phyloP scores from a whole-genome alignment of 2,329 filamentous ascomycete species.

The Clarireedia paspali region DNA sequence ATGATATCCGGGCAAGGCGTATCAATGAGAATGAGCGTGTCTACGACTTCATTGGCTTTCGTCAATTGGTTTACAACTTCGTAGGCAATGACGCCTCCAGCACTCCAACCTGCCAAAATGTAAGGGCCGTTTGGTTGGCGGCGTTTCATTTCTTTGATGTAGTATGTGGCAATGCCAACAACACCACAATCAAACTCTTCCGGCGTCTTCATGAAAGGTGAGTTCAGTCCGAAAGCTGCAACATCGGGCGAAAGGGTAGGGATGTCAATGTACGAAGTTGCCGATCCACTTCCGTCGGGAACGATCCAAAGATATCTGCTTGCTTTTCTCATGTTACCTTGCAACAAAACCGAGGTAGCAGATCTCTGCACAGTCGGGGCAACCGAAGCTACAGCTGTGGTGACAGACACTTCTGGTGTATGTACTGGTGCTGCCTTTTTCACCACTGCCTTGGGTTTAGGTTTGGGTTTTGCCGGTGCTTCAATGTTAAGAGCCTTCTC shows the following conservation, averaged over 20 bases:
- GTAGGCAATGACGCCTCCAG: constrained; percentile 65
- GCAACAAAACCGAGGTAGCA: constrained; percentile 31
- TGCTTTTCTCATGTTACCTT: constrained; percentile 42
- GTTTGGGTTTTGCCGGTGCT: constrained; percentile 6
- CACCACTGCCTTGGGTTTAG: constrained; percentile 15
- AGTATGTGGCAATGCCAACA: constrained; percentile 56
- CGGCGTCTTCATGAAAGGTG: constrained; percentile 63
- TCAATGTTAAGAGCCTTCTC: constrained; percentile 53
- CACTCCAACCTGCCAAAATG: constrained; percentile 66
- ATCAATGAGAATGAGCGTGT: constrained; percentile 57
- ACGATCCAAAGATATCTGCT: constrained; percentile 38
- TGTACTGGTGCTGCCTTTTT: neutral
- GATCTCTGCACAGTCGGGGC: constrained; percentile 16
- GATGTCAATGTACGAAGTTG: constrained; percentile 25
- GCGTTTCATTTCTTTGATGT: constrained; percentile 61
- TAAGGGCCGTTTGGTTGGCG: constrained; percentile 64
- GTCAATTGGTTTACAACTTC: constrained; percentile 56
- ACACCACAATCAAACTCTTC: constrained; percentile 59
- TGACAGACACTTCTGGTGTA: constrained; percentile 28
- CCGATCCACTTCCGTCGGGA: constrained; percentile 41
- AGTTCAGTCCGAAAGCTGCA: constrained; percentile 54
- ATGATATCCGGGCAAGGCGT: constrained; percentile 59
- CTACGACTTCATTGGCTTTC: constrained; percentile 48
- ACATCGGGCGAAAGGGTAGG: constrained; percentile 36
- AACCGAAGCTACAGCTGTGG: constrained; percentile 37